Conservation (phyloP, 2,329 filamentous ascomycete genomes). For the Graphiopsis chlorocephala region DNA sequence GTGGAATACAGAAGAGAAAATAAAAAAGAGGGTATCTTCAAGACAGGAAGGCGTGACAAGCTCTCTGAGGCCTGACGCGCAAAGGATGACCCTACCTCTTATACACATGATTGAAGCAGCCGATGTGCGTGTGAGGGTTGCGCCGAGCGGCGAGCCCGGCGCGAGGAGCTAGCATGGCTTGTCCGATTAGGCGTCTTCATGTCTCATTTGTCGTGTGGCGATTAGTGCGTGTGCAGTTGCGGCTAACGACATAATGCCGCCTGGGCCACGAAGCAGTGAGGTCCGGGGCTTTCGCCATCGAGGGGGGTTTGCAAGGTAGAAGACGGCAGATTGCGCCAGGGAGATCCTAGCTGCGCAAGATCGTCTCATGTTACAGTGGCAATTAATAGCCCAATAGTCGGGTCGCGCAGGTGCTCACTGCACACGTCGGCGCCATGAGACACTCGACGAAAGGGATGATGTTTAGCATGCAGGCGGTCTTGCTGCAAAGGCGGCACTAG, state of each 20-base stretch:
- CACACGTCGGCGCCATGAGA: conserved; percentile 5
- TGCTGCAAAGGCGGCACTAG: not conserved
- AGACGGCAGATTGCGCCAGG: not conserved
- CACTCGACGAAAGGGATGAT: conserved; percentile 8
- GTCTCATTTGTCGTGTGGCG: conserved; percentile 4
- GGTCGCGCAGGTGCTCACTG: conserved; percentile 1
- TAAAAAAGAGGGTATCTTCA: conserved; percentile 15
- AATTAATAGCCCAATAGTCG: conserved; percentile 4
- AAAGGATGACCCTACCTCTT: conserved; percentile 8
- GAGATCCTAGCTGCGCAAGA: conserved; percentile 2
- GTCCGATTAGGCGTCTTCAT: not conserved
- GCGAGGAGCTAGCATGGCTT: conserved; percentile 8
- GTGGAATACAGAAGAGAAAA: conserved; percentile 18
- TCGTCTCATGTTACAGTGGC: conserved; percentile 6
- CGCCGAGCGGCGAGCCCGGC: conserved; percentile 6
- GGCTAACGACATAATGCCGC: conserved; percentile 9
- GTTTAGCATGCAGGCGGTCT: not conserved
- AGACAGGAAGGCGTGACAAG: conserved; percentile 4
- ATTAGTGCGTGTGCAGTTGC: conserved; percentile 10
- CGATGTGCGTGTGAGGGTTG: not conserved
- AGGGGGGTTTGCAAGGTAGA: not conserved
- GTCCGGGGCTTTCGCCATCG: conserved; percentile 8
- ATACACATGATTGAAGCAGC: conserved; percentile 7
- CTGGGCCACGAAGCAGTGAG: conserved; percentile 4
- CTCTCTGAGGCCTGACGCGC: not conserved